A percentile compares a stretch with the other conserved stretches of the same genome.
These are phyloP conservation scores for Arxiozyma slooffiae DNA, from an alignment of 1,139 yeast species.

Conservation along the genomic window DNA sequence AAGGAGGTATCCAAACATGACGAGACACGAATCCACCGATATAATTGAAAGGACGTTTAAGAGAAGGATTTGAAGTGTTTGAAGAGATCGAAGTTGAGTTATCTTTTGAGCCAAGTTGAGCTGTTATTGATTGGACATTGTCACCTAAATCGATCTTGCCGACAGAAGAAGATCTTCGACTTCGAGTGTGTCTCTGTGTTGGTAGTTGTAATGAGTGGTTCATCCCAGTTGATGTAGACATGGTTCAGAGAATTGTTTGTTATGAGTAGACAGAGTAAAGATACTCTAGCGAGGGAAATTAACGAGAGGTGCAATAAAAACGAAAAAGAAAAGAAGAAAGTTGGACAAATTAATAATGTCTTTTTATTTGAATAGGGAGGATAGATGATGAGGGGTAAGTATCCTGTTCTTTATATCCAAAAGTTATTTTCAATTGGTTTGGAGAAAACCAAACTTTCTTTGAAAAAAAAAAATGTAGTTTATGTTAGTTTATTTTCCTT, in stretches of 20 bases:
- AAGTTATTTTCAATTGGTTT: no score
- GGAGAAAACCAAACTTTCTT: no score
- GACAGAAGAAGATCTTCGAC: slow-evolving; percentile 28
- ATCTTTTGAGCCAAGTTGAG: slow-evolving; percentile 18
- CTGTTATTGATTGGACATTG: slow-evolving; percentile 18
- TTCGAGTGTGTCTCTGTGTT: slow-evolving; percentile 1
- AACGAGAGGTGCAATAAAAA: neutral
- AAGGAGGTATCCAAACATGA: slow-evolving; percentile 74
- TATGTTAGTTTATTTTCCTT: no score
- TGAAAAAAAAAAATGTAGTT: no score
- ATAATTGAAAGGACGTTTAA: neutral
- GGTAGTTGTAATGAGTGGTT: neutral
- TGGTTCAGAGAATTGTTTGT: neutral
- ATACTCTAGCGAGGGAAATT: no score
- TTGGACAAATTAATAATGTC: no score
- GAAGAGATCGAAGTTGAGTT: slow-evolving; percentile 6
- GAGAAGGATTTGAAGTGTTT: slow-evolving; percentile 30
- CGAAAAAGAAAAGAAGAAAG: neutral
- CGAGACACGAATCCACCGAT: slow-evolving; percentile 50
- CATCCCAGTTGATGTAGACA: neutral
- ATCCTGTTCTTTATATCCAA: no score
- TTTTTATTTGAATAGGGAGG: no score
- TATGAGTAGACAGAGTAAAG: no score
- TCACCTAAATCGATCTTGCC: slow-evolving; percentile 30
- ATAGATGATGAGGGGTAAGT: no score